Evolutionary conservation across 805 yeast genomes (phyloP), one percentile per base, ranked within the genome.

Genomic region (Lipomyces kockii): DNA sequence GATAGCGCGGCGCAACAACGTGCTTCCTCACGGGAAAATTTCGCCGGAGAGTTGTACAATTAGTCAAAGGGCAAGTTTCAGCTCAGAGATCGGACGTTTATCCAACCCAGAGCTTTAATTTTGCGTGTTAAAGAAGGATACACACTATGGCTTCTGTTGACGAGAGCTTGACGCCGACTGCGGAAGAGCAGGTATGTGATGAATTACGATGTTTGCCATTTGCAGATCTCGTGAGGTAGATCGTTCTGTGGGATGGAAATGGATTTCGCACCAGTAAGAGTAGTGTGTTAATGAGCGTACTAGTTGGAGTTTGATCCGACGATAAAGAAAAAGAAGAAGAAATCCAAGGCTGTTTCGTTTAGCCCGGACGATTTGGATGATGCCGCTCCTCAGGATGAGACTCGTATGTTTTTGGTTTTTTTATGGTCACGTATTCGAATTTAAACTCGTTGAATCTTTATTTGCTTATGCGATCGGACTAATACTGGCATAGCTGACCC

Each of bases 281-380:
- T 27, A 62, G 53, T 32, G 39, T 17, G 39, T 32, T n/a, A 37
- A 51, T 29, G 20, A 5, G 6, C 46, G 55, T 29, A 9, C n/a
- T 51, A 71, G 73, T 39, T 67, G 62, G 75, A 67, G 27, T 67
- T 71, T 59, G 74, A 72, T 59, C 65, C 71, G 11, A 22, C 68
- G 22, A 27, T 66, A 70, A 76, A 74, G 76, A 77, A 77, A 75
- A 79, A 79, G 75, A 78, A 77, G 74, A 78, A 78, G 76, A 74
- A 74, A 69, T 68, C 71, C 37, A 73, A 71, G 74, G 68, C 70
- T 14, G 74, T 71, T 8, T 62, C 70, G 4, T 70, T 71, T 53
- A 61, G 52, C 52, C 63, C n/a, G 17, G 73, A 60, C 17, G 67
- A 58, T 12, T 57, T 49, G 32, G 68, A 56, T 8, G 66, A 62